Percentiles rank a stretch among this genome's conserved stretches.
These are phyloP conservation scores for Xylaria sp. DNA, from an alignment of 2,329 filamentous ascomycete genomes.

Conservation along the genomic window DNA sequence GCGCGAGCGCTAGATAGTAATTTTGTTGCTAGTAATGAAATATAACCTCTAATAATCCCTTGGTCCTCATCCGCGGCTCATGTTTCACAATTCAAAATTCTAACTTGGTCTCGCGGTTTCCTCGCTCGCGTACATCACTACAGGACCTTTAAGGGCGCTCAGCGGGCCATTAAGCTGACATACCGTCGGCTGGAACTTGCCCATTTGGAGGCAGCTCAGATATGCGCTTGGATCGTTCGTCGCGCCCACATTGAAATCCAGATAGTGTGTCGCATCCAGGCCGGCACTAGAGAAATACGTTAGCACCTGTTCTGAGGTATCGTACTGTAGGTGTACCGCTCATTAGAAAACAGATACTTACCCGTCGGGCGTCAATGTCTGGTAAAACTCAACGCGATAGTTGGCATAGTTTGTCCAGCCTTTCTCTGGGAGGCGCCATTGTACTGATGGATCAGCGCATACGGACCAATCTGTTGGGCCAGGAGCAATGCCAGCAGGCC, in stretches of 20 bases:
- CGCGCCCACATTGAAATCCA: slow-evolving; percentile 7
- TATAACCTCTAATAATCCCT: not conserved
- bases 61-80: not conserved
- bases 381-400: slow-evolving; percentile 28
- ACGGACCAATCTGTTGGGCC: slow-evolving; percentile 27
- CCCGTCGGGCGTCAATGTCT: slow-evolving; percentile 18
- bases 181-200: slow-evolving; percentile 21
- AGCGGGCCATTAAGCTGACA: slow-evolving; percentile 25
- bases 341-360: not conserved
- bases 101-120: slow-evolving; percentile 20
- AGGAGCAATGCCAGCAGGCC: slow-evolving; percentile 10
- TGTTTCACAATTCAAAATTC: not conserved
- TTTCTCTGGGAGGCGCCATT: slow-evolving; percentile 26
- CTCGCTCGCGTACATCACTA: slow-evolving; percentile 25
- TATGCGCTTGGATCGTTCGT: slow-evolving; percentile 27
- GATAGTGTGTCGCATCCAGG: slow-evolving; percentile 24
- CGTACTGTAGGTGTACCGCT: not conserved
- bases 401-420: slow-evolving; percentile 22
- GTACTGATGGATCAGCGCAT: slow-evolving; percentile 21
- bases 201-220: slow-evolving; percentile 33
- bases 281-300: slow-evolving; percentile 17
- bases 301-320: not conserved
- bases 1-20: too few species aligned
- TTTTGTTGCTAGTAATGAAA: not conserved
- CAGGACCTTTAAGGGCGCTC: slow-evolving; percentile 22